Base-by-base conservation (phyloP, 1,139 yeast species). In the Debaryomycetaceae sp. region DNA sequence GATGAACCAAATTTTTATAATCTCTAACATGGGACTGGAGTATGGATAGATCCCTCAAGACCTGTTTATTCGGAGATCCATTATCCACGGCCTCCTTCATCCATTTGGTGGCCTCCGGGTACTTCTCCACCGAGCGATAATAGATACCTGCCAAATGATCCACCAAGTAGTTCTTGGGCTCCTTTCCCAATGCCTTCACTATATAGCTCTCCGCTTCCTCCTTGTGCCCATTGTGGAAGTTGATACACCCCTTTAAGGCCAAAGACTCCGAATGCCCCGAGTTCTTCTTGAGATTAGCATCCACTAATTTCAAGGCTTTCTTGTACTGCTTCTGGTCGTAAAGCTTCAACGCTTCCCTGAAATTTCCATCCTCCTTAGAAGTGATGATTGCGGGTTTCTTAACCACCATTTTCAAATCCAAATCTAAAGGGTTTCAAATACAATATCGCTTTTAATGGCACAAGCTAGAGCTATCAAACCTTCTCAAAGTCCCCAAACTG, bases 261-360 rank as follows among this genome's bases (percentile, higher is more conserved):
- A 87, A 67, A 2, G 96, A 83, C 58, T 88, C 96, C 35, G 90
- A 86, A 63, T 88, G 91, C 42, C 72, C 74, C 8, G 89, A 76
- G 59, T 82, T 82, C 57, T 87, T 88, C 68, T 89, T 89, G 58
- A 93, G 68, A 57, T 87, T 80, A 38, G 79, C 72, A 46, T 95
- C 98, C 33, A 89, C 78, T 34, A 83, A 62, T 62, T 87, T 87
- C 57, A 90, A 68, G 0, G 96, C 83, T 58, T 90, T 90, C 60
- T 89, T 89, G 72, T 90, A 91, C 64, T 89, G 93, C 62, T 87
- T 89, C 40, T 75, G 62, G 59, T 93, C 99, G 59, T 89, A 93
- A 41, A 87, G 75, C 57, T 83, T 82, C 60, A 93, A 74, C 1
- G 97, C 96, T 54, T 86, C 88, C 49, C 86, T 78, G 70, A 91